Evolutionary conservation across 345 rosid genomes (phyloP).

Genomic region (Syzygium aqueum): DNA sequence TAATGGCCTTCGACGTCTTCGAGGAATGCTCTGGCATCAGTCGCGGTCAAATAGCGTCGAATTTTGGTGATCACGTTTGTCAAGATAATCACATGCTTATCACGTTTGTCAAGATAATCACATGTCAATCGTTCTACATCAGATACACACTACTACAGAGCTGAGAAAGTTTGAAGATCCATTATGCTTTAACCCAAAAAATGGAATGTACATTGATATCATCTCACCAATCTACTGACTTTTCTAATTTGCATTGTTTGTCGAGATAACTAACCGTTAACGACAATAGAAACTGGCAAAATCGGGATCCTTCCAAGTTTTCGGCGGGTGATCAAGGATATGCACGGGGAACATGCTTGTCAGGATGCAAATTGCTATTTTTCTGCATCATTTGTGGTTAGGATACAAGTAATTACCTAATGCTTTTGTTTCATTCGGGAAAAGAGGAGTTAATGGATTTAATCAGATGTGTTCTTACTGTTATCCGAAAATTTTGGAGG

Average conservation of each 20-base stretch:
- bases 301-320: slow-evolving; percentile 14
- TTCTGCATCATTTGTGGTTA: slow-evolving; percentile 25
- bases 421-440: background rate
- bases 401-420: slow-evolving; percentile 24
- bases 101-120: too few relatives aligned
- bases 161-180: slow-evolving; percentile 24
- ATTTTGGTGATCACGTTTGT: too few relatives aligned
- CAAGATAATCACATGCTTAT: too few relatives aligned
- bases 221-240: background rate
- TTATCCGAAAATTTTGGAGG: background rate
- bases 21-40: too few relatives aligned
- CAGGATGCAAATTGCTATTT: slow-evolving; percentile 12
- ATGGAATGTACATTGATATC: slow-evolving; percentile 15
- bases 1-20: too few relatives aligned
- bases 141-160: slow-evolving; percentile 12
- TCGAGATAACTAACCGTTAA: background rate
- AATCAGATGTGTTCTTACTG: background rate
- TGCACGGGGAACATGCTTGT: slow-evolving; percentile 29
- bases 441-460: background rate
- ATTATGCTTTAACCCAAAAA: slow-evolving; percentile 24
- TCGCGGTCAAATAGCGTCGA: too few relatives aligned
- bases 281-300: slow-evolving; percentile 7
- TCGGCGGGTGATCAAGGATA: slow-evolving; percentile 18
- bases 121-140: too few relatives aligned
- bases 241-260: background rate